These are phyloP conservation scores for Casuarina glauca DNA, from an alignment of 306 rosid species.

Conservation along the genomic window DNA sequence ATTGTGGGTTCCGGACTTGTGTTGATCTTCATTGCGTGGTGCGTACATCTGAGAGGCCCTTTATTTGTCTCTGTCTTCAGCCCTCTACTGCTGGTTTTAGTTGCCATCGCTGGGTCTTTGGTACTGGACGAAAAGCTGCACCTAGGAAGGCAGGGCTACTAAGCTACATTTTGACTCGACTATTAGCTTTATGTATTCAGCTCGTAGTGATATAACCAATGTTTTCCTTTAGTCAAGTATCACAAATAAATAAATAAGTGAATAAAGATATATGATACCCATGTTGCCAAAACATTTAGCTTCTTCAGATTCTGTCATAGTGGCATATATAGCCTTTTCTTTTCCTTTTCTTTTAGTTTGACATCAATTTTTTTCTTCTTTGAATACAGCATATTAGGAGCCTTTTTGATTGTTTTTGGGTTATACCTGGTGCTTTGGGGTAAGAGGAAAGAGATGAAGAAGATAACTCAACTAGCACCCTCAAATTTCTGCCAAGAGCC, in stretches of 20 bases:
- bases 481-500: not conserved
- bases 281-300: too few relatives aligned
- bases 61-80: constrained; percentile 49
- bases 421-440: constrained; percentile 53
- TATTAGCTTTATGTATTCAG: too few relatives aligned
- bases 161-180: not conserved
- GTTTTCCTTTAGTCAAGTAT: too few relatives aligned
- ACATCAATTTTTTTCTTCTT: not conserved
- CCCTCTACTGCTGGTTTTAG: constrained; percentile 50
- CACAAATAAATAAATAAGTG: too few relatives aligned
- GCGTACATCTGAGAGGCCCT: constrained; percentile 53
- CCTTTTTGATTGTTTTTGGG: constrained; percentile 38
- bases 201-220: too few relatives aligned
- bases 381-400: constrained; percentile 37
- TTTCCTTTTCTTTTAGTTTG: not conserved
- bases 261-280: too few relatives aligned
- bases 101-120: constrained; percentile 46
- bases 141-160: constrained; percentile 49
- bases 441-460: constrained; percentile 48
- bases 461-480: constrained; percentile 20
- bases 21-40: constrained; percentile 35
- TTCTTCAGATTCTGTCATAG: too few relatives aligned
- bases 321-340: too few relatives aligned
- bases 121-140: constrained; percentile 40
- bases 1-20: constrained; percentile 41